A percentile compares a stretch with the other conserved stretches of the same genome.
Conservation (phyloP, 1,139 yeast genomes). For the Candida glucosophila region DNA sequence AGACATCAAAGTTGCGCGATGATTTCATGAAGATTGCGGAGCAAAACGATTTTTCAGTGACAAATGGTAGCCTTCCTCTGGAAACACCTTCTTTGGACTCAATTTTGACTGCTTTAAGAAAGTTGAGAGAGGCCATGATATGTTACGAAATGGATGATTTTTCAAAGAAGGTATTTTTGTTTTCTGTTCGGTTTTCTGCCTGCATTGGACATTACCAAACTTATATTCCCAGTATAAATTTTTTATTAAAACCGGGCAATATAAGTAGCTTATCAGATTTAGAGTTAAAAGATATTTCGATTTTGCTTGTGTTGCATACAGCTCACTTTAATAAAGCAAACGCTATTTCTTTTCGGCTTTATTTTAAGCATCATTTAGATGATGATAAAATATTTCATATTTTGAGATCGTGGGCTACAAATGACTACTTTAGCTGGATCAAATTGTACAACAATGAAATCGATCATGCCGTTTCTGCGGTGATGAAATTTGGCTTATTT, state of each 20-base stretch:
- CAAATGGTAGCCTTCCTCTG: no score
- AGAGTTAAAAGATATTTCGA: constrained; percentile 33
- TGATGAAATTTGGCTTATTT: constrained; percentile 36
- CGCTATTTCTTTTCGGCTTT: constrained; percentile 24
- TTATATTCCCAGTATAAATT: constrained; percentile 44
- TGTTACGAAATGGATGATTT: constrained; percentile 28
- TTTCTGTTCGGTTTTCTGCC: constrained; percentile 40
- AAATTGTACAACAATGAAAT: constrained; percentile 21
- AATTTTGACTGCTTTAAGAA: constrained; percentile 25
- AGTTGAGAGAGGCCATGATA: constrained; percentile 50
- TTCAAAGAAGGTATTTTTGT: constrained; percentile 38
- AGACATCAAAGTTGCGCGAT: constrained; percentile 11
- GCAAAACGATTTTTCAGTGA: no score
- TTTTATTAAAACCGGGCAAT: constrained; percentile 17
- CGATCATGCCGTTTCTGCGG: constrained; percentile 17
- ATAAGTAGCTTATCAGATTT: constrained; percentile 12
- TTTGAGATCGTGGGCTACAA: constrained; percentile 26
- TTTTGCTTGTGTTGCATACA: constrained; percentile 37
- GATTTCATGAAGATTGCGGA: no score
- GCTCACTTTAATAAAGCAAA: constrained; percentile 36
- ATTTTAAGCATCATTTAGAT: constrained; percentile 17
- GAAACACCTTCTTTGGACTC: constrained; percentile 21
- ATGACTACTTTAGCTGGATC: constrained; percentile 38
- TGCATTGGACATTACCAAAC: constrained; percentile 47
- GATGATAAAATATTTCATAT: constrained; percentile 14